These are phyloP conservation scores for Periconia macrospinosa DNA, from an alignment of 2,329 filamentous ascomycete species.

Conservation along the genomic window DNA sequence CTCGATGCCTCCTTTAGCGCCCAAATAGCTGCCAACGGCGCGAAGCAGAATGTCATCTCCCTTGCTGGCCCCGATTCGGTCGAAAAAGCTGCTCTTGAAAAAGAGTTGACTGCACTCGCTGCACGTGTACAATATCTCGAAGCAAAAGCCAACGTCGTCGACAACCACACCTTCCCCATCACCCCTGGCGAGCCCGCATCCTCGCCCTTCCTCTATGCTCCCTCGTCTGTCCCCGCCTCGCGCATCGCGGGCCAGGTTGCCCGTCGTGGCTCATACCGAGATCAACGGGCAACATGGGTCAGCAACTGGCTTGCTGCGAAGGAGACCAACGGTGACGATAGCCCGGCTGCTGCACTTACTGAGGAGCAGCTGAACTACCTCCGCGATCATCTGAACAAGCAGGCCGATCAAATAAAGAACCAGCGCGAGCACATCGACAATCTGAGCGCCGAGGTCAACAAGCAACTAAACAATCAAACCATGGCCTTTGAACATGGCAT, in stretches of 20 bases:
- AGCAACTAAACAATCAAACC: slow-evolving; percentile 84
- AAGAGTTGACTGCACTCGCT: slow-evolving; percentile 78
- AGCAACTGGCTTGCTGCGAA: slow-evolving; percentile 58
- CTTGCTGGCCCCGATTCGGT: slow-evolving; percentile 76
- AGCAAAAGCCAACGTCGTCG: slow-evolving; percentile 67
- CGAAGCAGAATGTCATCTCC: slow-evolving; percentile 58
- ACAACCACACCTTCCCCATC: slow-evolving; percentile 68
- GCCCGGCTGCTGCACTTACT: slow-evolving; percentile 61
- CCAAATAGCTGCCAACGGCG: slow-evolving; percentile 54
- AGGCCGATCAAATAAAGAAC: slow-evolving; percentile 86
- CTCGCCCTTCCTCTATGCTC: slow-evolving; percentile 60
- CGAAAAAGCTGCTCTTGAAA: slow-evolving; percentile 78
- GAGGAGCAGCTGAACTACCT: slow-evolving; percentile 84
- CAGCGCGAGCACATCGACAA: slow-evolving; percentile 84
- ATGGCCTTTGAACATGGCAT: slow-evolving; percentile 75
- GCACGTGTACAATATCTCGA: slow-evolving; percentile 81
- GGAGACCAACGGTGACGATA: slow-evolving; percentile 52
- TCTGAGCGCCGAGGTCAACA: slow-evolving; percentile 81
- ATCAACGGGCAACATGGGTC: slow-evolving; percentile 47
- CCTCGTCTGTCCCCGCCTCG: slow-evolving; percentile 49
- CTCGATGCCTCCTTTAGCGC: slow-evolving; percentile 49
- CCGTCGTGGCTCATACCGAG: slow-evolving; percentile 38
- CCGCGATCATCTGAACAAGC: slow-evolving; percentile 87
- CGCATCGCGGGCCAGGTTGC: slow-evolving; percentile 35
- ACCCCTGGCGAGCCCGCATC: slow-evolving; percentile 72